phyloP scores from a whole-genome alignment of 352 stramenopile genomes.

The Globisporangium alternatum region DNA sequence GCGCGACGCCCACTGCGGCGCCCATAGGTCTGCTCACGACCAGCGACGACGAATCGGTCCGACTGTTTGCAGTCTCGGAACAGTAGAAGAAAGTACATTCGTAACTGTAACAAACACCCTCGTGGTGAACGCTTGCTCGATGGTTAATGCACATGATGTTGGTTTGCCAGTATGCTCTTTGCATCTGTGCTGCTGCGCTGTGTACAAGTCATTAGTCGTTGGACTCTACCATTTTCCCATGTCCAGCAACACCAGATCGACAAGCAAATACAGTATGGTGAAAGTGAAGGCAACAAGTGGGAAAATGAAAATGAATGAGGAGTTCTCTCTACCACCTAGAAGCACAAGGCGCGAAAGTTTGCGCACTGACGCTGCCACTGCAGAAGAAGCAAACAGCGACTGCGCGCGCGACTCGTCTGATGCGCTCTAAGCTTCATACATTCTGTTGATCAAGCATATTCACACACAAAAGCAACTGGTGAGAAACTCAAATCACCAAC shows the following conservation, averaged over 20 bases:
- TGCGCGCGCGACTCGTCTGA: background rate
- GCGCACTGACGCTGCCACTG: background rate
- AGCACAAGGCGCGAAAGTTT: constrained; percentile 1
- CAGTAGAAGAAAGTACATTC: constrained; percentile 7
- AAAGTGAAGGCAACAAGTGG: background rate
- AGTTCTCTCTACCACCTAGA: constrained; percentile 22
- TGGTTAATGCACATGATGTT: background rate
- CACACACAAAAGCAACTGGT: constrained; percentile 1
- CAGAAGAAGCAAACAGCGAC: background rate
- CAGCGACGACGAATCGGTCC: constrained; percentile 81
- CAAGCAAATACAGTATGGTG: background rate
- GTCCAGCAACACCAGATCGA: background rate
- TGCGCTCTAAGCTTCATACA: constrained; percentile 79
- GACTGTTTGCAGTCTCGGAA: constrained; percentile 53
- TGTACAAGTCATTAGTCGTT: background rate
- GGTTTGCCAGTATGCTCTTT: background rate
- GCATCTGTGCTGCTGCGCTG: background rate
- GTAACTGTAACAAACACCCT: background rate
- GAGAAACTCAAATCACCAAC: background rate
- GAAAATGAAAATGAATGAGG: constrained; percentile 17
- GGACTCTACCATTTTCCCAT: background rate
- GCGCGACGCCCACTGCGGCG: constrained; percentile 31
- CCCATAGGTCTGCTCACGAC: constrained; percentile 67
- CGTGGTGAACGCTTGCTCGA: background rate
- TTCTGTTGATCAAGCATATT: constrained; percentile 34